Base-by-base conservation (phyloP, 257 asterid species). In the Capsicum pubescens region DNA sequence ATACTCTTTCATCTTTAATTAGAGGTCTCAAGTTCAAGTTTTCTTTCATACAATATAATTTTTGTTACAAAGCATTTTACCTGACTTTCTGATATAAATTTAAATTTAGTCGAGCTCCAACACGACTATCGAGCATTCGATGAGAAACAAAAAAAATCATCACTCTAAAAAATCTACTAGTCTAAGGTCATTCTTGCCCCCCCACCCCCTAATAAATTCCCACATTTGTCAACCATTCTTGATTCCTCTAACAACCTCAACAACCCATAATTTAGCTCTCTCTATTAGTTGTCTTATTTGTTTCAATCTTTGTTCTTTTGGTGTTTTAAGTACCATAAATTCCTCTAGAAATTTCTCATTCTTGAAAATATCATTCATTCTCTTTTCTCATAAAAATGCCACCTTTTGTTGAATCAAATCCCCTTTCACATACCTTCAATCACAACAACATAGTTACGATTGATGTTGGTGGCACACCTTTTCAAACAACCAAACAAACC, bases 401-500 rank as follows among this genome's bases (percentile, higher is more conserved):
- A 69, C 78, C 78, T 69, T 69, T 69, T 69, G 26, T 69, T 69
- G 78, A 55, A 39, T 69, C 78, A 69, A 17, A 69, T 11, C 78
- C 55, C 42, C 78, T 69, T 42, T 69, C 78, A 42, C 9, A 69
- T 69, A 14, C 32, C 1, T 69, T 39, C 78, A 69, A 9, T 39
- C 55, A 69, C 78, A 15, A 69, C 77, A 68, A 39, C 12, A 19
- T 11, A 48, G 12, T 50, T 60, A 74, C 80, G 10, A 74, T 74
- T 74, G 60, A 74, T 50, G 80, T 74, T 6, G 44, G 80, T 50
- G 80, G 60, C 6, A 39, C 50, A 1, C 80, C 19, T 48, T 74
- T 74, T 74, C 60, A 74, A 74, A 74, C 80, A 7, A 74, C 60
- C 1, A 74, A 19, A 74, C 44, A 74, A 9, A 95, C 99, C 78